A percentile compares a stretch with the other conserved stretches of the same genome.
phyloP scores from a whole-genome alignment of 768 basidiomycete species.

The Tylopilus vinaceipallidus region DNA sequence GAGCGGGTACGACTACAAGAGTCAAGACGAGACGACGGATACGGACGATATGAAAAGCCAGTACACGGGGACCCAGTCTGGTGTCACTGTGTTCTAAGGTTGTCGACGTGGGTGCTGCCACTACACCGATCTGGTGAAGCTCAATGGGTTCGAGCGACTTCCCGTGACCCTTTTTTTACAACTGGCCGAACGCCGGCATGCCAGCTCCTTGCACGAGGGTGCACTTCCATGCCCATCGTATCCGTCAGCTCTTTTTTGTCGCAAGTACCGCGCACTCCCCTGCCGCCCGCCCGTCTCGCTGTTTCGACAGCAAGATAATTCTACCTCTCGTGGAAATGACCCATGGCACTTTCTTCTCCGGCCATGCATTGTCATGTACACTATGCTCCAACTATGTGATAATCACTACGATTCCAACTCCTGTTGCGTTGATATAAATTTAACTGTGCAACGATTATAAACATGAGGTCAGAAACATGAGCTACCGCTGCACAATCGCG shows the following conservation, averaged over 20 bases:
- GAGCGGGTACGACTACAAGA: conserved; percentile 82
- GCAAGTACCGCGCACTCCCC: conserved; percentile 13
- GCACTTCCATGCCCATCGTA: conserved; percentile 6
- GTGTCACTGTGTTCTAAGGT: conserved; percentile 77
- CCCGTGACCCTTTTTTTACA: background rate
- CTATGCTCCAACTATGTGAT: conserved; percentile 22
- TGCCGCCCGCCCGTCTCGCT: background rate
- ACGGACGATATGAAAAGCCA: conserved; percentile 88
- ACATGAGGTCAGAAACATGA: background rate
- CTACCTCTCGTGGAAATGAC: conserved; percentile 1
- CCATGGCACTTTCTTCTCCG: background rate
- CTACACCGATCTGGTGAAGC: conserved; percentile 3
- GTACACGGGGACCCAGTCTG: conserved; percentile 81
- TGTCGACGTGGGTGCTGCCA: background rate
- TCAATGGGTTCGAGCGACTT: conserved; percentile 17
- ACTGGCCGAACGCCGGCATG: conserved; percentile 10
- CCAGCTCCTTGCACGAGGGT: conserved; percentile 5
- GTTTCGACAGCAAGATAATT: conserved; percentile 3
- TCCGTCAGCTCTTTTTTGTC: conserved; percentile 12
- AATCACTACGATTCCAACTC: conserved; percentile 9
- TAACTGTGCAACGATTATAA: conserved; percentile 21
- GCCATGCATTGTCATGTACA: conserved; percentile 14
- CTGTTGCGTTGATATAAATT: conserved; percentile 8
- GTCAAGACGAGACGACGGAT: conserved; percentile 79
- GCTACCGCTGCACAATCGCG: background rate